These are phyloP conservation scores for Spatholobus suberectus DNA, from an alignment of 306 rosid species.

Conservation along the genomic window DNA sequence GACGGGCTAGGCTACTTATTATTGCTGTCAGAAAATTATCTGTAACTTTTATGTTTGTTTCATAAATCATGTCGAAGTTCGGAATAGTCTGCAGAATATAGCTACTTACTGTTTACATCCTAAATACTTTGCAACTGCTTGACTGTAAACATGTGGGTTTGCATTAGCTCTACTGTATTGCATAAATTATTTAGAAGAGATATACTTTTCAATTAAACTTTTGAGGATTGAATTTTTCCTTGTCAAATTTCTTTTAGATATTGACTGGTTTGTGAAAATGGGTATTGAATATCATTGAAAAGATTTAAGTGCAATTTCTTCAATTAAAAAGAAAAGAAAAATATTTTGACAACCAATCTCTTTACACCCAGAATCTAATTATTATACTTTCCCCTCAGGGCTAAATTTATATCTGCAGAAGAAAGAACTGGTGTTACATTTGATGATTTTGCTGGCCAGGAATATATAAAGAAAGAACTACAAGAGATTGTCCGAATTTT, in stretches of 20 bases:
- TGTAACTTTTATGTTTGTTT: not conserved
- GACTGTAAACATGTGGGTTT: conserved; percentile 16
- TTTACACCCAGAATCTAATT: conserved; percentile 48
- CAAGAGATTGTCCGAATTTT: conserved; percentile 95
- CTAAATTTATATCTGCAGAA: conserved; percentile 96
- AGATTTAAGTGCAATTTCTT: conserved; percentile 32
- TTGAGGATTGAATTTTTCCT: not conserved
- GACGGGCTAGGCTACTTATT: not conserved
- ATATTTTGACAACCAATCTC: conserved; percentile 14
- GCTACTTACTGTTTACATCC: conserved; percentile 15
- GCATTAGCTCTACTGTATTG: not conserved
- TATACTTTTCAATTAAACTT: not conserved
- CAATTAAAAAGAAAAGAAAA: conserved; percentile 20
- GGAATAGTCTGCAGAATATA: conserved; percentile 15
- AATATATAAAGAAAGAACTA: conserved; percentile 93
- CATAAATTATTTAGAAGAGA: not conserved
- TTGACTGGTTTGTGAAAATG: conserved; percentile 32
- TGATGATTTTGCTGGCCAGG: conserved; percentile 99
- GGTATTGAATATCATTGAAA: conserved; percentile 30
- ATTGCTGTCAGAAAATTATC: conserved; percentile 27
- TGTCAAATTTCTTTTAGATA: not conserved
- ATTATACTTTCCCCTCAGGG: conserved; percentile 71
- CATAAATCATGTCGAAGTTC: conserved; percentile 13
- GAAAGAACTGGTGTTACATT: conserved; percentile 95
- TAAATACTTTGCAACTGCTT: conserved; percentile 19